Evolutionary conservation across 108 stramenopile genomes (phyloP).

Genomic region (Nitzschia palea): DNA sequence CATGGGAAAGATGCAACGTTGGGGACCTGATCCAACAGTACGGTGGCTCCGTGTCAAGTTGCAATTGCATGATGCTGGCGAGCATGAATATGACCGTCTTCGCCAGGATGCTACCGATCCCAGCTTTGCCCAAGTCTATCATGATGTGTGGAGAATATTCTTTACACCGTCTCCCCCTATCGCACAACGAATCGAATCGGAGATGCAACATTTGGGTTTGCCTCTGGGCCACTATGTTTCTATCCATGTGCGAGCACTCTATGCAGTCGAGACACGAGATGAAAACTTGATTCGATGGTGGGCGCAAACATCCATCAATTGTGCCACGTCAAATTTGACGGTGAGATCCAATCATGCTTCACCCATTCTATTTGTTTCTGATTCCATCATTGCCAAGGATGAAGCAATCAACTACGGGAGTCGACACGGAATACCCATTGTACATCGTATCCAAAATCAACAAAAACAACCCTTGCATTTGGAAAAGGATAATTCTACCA

Average conservation of each 20-base stretch:
- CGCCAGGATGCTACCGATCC: slow-evolving; percentile 8
- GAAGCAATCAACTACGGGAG: slow-evolving; percentile 19
- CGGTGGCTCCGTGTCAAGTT: slow-evolving; percentile 20
- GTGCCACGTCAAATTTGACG: slow-evolving; percentile 23
- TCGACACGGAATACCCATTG: slow-evolving; percentile 6
- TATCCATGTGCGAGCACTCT: slow-evolving; percentile 45
- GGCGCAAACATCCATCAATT: slow-evolving; percentile 40
- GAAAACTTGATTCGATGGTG: slow-evolving; percentile 17
- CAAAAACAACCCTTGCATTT: slow-evolving; percentile 41
- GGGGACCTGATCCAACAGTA: background rate
- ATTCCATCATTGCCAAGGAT: slow-evolving; percentile 20
- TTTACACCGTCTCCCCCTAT: slow-evolving; percentile 46
- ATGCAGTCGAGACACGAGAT: slow-evolving; percentile 16
- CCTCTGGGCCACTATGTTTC: slow-evolving; percentile 36
- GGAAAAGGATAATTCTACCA: slow-evolving; percentile 19
- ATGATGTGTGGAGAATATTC: slow-evolving; percentile 36
- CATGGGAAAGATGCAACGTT: background rate
- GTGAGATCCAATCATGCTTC: too few species aligned
- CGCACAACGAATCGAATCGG: slow-evolving; percentile 22
- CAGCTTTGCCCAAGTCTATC: slow-evolving; percentile 27
- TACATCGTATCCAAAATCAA: slow-evolving; percentile 1
- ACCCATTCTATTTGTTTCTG: slow-evolving; percentile 49
- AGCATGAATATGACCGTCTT: background rate
- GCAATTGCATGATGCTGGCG: slow-evolving; percentile 33
- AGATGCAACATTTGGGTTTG: slow-evolving; percentile 21